phyloP scores from a whole-genome alignment of 139 green algal species.

The Tetratostichococcus sp. region DNA sequence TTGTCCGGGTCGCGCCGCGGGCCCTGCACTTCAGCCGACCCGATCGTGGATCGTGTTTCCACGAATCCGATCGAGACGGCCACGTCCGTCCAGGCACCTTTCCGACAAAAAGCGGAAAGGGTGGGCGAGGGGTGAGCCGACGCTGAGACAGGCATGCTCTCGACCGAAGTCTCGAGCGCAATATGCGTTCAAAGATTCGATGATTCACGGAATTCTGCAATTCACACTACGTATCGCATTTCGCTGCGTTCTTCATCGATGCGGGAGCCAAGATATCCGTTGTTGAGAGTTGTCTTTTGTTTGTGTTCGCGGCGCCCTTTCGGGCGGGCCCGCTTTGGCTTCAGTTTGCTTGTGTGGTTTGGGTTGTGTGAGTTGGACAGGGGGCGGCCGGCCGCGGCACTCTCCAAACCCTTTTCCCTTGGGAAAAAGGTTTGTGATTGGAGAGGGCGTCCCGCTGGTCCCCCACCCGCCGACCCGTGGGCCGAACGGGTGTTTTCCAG shows the following conservation, averaged over 20 bases:
- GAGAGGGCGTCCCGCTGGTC: not conserved
- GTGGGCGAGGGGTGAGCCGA: slow-evolving; percentile 55
- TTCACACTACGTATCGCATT: slow-evolving; percentile 95
- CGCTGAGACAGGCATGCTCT: slow-evolving; percentile 87
- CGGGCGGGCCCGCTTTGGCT: slow-evolving; percentile 10
- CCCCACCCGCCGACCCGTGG: slow-evolving; percentile 1
- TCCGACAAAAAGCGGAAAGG: slow-evolving; percentile 4
- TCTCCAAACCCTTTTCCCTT: not conserved
- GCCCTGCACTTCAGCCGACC: slow-evolving; percentile 54
- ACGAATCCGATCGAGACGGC: slow-evolving; percentile 23
- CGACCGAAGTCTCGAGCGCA: slow-evolving; percentile 73
- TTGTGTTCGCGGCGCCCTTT: slow-evolving; percentile 7
- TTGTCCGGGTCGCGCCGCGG: slow-evolving; percentile 28
- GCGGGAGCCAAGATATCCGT: slow-evolving; percentile 83
- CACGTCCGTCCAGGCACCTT: slow-evolving; percentile 32
- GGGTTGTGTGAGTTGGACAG: slow-evolving; percentile 27
- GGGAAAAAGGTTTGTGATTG: not conserved
- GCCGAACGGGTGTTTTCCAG: slow-evolving; percentile 1
- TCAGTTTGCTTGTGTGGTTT: slow-evolving; percentile 23
- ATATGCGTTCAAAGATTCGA: slow-evolving; percentile 93
- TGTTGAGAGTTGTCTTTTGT: slow-evolving; percentile 81
- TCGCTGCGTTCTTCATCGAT: slow-evolving; percentile 94
- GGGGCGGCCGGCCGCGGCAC: slow-evolving; percentile 1
- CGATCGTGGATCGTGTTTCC: not conserved
- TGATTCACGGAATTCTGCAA: slow-evolving; percentile 91